Evolutionary conservation across 495 filamentous ascomycete species (phyloP).

Genomic region (Durotheca rogersii): DNA sequence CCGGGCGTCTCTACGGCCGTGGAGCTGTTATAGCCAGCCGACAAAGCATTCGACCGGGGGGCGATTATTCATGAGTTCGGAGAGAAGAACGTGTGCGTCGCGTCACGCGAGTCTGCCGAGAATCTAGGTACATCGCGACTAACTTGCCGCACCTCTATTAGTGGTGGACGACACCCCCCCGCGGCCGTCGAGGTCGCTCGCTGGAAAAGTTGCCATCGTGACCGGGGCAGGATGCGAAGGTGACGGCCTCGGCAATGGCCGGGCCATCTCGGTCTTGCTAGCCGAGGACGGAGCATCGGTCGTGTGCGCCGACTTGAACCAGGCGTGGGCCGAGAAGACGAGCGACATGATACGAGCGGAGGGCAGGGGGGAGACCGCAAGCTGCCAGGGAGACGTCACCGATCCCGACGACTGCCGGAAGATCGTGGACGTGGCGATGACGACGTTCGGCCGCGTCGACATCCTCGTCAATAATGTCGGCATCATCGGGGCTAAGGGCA

Average conservation of each 20-base stretch:
- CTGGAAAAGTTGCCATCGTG: slow-evolving; percentile 58
- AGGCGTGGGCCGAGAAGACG: slow-evolving; percentile 49
- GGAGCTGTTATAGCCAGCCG: too few relatives aligned
- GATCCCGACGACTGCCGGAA: slow-evolving; percentile 45
- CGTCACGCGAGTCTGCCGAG: too few relatives aligned
- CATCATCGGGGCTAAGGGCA: slow-evolving; percentile 52
- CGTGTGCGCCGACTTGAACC: slow-evolving; percentile 54
- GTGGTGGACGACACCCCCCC: slow-evolving; percentile 23
- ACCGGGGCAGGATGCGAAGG: slow-evolving; percentile 57
- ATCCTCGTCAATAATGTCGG: slow-evolving; percentile 62
- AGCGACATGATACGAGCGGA: slow-evolving; percentile 45
- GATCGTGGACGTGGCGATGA: slow-evolving; percentile 43
- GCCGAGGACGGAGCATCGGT: slow-evolving; percentile 57
- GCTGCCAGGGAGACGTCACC: slow-evolving; percentile 53
- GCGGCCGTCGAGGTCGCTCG: slow-evolving; percentile 34
- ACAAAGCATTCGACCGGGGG: too few relatives aligned
- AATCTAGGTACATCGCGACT: too few relatives aligned
- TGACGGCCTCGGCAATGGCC: slow-evolving; percentile 59
- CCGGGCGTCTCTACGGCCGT: neutral
- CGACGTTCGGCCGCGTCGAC: slow-evolving; percentile 51
- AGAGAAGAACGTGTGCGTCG: slow-evolving; percentile 15
- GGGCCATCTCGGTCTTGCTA: slow-evolving; percentile 58
- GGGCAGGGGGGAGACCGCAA: slow-evolving; percentile 36
- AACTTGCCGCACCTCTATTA: too few relatives aligned
- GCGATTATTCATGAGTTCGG: too few relatives aligned